Evolutionary conservation across 352 stramenopile species (phyloP), one percentile per base, ranked within the genome.

Genomic region (Globisporangium nagaii): DNA sequence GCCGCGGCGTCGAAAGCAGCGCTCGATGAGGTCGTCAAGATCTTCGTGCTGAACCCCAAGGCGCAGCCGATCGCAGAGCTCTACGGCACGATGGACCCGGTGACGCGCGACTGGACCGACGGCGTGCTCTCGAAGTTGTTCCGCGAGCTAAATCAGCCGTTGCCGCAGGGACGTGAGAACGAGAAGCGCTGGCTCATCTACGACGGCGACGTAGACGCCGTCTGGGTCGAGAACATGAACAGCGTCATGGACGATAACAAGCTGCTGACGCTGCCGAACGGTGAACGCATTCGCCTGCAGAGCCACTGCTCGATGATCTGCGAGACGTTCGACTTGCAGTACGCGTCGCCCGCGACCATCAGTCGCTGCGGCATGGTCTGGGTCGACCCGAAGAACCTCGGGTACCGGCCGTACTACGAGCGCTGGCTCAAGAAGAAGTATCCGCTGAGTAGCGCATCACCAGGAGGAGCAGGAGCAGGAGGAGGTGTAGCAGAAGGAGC

Each of bases 221-320:
- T 98, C 19, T 98, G 95, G 95, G 93, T 98, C 44, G 95, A 98
- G 71, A 98, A 97, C 59, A 98, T 98, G 93, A 98, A 98, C 73
- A 97, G 86, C 22, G 95, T 98, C 51, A 98, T 98, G 95, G 95
- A 98, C 47, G 93, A 98, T 60, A 98, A 98, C 74, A 97, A 97
- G 56, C 61, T 98, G 42, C 71, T 98, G 0, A 98, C 94, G 4
- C 62, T 98, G 7, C 94, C 94, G 3, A 98, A 98, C 60, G 95
- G 95, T 19, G 94, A 98, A 60, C 91, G 95, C 10, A 98, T 98
- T 54, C 85, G 88, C 1, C 62, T 98, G 40, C 88, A 98, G 58
- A 87, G 75, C 1, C 88, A 97, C 63, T 98, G 90, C 69, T 74
- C 56, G 20, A 95, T 98, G 73, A 95, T 98, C 47, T 97, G 93